Evolutionary conservation across 805 yeast species (phyloP).

Genomic region (Ogataea angusta): DNA sequence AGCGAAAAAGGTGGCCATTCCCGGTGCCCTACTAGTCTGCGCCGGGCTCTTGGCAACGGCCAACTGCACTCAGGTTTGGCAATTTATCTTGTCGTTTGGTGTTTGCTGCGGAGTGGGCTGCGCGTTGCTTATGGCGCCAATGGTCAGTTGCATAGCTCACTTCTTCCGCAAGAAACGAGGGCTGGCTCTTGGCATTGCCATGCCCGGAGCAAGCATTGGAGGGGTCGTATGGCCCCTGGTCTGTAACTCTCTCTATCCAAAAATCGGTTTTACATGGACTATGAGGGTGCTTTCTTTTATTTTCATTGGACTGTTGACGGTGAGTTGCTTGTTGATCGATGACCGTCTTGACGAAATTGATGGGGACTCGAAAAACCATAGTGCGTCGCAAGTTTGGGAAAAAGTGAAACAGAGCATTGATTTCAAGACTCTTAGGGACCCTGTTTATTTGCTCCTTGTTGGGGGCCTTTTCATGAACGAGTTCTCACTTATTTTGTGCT

Average conservation of each 20-base stretch:
- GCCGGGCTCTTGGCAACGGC: conserved; percentile 45
- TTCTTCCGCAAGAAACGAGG: conserved; percentile 60
- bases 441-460: conserved; percentile 38
- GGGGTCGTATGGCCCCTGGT: conserved; percentile 55
- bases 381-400: conserved; percentile 6
- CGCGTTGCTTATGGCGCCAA: conserved; percentile 42
- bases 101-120: conserved; percentile 43
- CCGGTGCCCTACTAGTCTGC: conserved; percentile 36
- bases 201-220: conserved; percentile 57
- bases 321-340: conserved; percentile 34
- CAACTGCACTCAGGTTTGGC: conserved; percentile 42
- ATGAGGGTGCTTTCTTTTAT: conserved; percentile 51
- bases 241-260: conserved; percentile 45
- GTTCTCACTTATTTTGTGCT: conserved; percentile 47
- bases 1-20: conserved; percentile 35
- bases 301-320: conserved; percentile 31
- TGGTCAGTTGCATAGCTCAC: conserved; percentile 53
- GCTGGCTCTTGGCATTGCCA: conserved; percentile 57
- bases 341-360: conserved; percentile 28
- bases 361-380: not conserved
- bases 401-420: conserved; percentile 34
- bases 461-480: conserved; percentile 47
- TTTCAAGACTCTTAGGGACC: conserved; percentile 39
- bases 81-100: conserved; percentile 52
- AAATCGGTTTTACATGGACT: conserved; percentile 60